phyloP scores from a whole-genome alignment of 306 rosid genomes.

The Fagus crenata region DNA sequence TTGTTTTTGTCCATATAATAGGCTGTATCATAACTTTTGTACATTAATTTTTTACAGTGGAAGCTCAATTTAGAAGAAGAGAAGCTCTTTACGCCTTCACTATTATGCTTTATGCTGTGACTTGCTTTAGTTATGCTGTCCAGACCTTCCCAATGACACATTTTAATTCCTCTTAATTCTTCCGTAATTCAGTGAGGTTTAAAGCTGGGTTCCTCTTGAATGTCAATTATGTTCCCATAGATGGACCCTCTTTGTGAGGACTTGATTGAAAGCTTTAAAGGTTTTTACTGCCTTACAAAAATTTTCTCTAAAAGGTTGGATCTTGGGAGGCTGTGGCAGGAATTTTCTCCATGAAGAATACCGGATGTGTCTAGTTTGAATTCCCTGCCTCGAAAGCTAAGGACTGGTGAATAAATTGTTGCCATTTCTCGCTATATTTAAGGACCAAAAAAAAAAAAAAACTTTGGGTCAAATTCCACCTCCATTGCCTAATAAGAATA shows the following conservation, averaged over 20 bases:
- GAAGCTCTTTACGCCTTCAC: background rate
- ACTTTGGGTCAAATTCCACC: background rate
- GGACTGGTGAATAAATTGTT: background rate
- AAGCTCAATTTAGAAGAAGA: background rate
- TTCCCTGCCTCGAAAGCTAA: background rate
- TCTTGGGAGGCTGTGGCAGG: background rate
- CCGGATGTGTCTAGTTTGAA: too few species aligned
- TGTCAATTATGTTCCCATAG: background rate
- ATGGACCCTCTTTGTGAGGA: background rate
- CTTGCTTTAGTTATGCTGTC: background rate
- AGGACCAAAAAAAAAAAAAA: background rate
- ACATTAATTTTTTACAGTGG: conserved; percentile 16
- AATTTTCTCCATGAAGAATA: background rate
- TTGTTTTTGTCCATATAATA: background rate
- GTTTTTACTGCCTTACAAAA: background rate
- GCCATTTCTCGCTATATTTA: background rate
- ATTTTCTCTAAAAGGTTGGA: background rate
- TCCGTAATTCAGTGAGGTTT: background rate
- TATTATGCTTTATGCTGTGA: background rate
- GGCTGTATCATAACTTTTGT: background rate
- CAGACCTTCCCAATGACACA: background rate
- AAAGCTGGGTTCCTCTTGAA: background rate
- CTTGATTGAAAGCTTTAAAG: background rate
- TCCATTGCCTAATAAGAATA: background rate
- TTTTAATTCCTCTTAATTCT: background rate